Percentiles rank a stretch among this genome's conserved stretches.
phyloP scores from a whole-genome alignment of 106 monocot species.

The Platanthera guangdongensis region DNA sequence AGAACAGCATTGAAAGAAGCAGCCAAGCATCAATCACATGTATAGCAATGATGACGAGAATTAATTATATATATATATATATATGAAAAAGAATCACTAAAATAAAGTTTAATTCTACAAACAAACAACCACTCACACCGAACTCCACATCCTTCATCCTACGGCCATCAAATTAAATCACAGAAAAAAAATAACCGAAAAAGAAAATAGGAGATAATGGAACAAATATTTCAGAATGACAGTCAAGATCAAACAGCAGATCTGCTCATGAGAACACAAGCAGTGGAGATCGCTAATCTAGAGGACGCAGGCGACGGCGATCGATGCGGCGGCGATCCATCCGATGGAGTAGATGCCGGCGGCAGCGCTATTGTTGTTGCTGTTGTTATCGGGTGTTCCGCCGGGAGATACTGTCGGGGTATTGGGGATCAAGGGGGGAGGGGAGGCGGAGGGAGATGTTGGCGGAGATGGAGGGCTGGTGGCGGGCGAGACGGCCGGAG shows the following conservation, averaged over 20 bases:
- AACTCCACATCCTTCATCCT: neutral
- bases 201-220: neutral
- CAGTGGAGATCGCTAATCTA: neutral
- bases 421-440: neutral
- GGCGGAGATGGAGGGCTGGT: neutral
- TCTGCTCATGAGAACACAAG: neutral
- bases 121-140: neutral
- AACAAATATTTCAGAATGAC: neutral
- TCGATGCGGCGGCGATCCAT: neutral
- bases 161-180: neutral
- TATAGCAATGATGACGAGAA: neutral
- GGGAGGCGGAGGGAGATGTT: neutral
- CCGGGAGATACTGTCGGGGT: neutral
- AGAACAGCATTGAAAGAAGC: neutral
- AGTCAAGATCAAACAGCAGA: neutral
- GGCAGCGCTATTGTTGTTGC: neutral
- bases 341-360: neutral
- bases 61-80: neutral
- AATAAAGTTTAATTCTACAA: conserved; percentile 1
- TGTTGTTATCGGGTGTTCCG: neutral
- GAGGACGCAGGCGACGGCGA: conserved; percentile 1
- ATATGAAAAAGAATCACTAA: conserved; percentile 2
- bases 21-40: neutral
- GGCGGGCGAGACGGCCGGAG: neutral
- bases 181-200: neutral